phyloP scores from a whole-genome alignment of 1,284 basidiomycete genomes.

The Ustilago esculenta region DNA sequence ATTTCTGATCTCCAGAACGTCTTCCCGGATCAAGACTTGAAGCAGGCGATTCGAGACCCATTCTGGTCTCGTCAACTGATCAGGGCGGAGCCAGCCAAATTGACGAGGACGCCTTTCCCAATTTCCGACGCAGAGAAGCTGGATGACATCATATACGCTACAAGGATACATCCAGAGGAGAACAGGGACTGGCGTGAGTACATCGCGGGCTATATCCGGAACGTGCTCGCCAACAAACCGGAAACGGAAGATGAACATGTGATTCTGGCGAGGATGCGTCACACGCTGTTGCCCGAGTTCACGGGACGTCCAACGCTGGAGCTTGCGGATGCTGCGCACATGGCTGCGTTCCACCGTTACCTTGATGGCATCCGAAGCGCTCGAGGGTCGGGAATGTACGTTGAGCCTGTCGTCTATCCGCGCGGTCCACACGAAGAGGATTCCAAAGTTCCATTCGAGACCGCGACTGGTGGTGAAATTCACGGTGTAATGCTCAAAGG shows the following conservation, averaged over 20 bases:
- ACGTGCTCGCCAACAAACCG: neutral
- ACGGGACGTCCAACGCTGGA: conserved; percentile 15
- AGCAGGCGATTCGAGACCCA: conserved; percentile 24
- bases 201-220: neutral
- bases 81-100: neutral
- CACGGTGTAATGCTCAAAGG: conserved; percentile 18
- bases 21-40: conserved; percentile 18
- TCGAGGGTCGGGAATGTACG: neutral
- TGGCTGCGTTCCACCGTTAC: conserved; percentile 29
- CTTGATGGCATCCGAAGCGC: neutral
- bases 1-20: neutral
- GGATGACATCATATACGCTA: conserved; percentile 2
- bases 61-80: conserved; percentile 28
- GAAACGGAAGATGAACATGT: neutral
- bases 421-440: neutral
- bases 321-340: conserved; percentile 33
- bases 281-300: conserved; percentile 33
- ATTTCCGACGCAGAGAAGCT: neutral
- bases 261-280: neutral
- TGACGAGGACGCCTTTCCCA: neutral
- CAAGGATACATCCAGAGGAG: neutral
- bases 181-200: neutral
- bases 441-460: neutral
- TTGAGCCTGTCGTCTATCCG: neutral
- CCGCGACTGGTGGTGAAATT: neutral